Evolutionary conservation across 345 rosid species (phyloP).

Genomic region (Clarkia xantiana): DNA sequence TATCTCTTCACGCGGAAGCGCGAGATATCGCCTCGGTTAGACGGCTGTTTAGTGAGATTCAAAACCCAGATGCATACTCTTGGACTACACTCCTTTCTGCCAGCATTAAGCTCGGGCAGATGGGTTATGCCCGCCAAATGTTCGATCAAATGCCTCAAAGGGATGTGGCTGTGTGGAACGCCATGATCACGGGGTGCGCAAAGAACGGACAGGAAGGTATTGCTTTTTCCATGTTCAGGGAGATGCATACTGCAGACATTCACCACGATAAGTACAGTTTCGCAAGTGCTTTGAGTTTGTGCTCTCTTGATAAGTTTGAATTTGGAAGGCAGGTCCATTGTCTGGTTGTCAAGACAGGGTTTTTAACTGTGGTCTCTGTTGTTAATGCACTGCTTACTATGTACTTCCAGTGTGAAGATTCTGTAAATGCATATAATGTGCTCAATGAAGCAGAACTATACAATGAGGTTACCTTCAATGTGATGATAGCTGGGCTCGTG

Average conservation of each 20-base stretch:
- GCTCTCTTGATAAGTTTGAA: conserved; percentile 22
- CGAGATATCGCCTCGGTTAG: conserved; percentile 22
- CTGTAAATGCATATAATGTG: conserved; percentile 22
- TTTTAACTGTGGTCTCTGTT: conserved; percentile 30
- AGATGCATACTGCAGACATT: conserved; percentile 43
- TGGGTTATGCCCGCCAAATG: conserved; percentile 36
- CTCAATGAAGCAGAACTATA: conserved; percentile 35
- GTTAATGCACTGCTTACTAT: conserved; percentile 51
- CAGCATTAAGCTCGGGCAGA: conserved; percentile 26
- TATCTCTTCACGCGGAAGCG: conserved; percentile 35
- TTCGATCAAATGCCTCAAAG: conserved; percentile 38
- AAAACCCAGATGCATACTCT: conserved; percentile 48
- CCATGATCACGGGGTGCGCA: conserved; percentile 58
- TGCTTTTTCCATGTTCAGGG: conserved; percentile 34
- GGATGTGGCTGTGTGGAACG: conserved; percentile 50
- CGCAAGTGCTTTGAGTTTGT: conserved; percentile 48
- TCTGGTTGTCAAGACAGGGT: conserved; percentile 43
- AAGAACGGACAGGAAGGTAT: conserved; percentile 31
- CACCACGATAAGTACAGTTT: conserved; percentile 52
- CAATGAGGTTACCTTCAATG: conserved; percentile 57
- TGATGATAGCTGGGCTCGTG: conserved; percentile 51
- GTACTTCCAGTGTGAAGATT: conserved; percentile 35
- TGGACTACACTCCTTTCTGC: conserved; percentile 52
- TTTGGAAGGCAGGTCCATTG: conserved; percentile 56
- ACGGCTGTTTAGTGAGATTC: conserved; percentile 36